Base-by-base conservation (phyloP, 352 stramenopile genomes). In the Phytophthora pinifolia region DNA sequence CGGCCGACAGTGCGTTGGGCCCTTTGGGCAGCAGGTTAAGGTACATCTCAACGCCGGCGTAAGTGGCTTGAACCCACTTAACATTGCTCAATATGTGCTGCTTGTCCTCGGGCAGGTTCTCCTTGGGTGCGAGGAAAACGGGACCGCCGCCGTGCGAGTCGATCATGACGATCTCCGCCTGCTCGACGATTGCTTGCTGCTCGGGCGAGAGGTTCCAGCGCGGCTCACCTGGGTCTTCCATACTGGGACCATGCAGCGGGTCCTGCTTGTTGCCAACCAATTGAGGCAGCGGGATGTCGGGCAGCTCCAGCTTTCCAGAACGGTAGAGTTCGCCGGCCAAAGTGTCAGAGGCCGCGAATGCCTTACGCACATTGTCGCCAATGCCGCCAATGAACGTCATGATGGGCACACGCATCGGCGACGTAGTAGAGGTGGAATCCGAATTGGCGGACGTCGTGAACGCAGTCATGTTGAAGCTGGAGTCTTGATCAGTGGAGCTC, bases 31-130 rank as follows among this genome's bases (percentile, higher is more conserved):
- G 35, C 29, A 66, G 18, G 42, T 62, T 47, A 14, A 74, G 51
- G 27, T 74, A 68, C 41, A 52, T 55, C 20, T 79, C 70, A 6
- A 79, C 66, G 8, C 70, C 70, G 10, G 70, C 70, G 44, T 72
- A 79, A 3, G 66, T 79, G 38, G 57, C 62, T 42, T 79, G 70
- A 39, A 79, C 56, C 70, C 70, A 79, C 46, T 72, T 59, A 34
- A 79, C 36, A 6, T 70, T 65, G 42, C 35, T 36, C 14, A 75
- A 29, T 25, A 75, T 47, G 22, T 69, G 47, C 25, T 59, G 57
- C 33, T 72, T 71, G 58, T 72, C 62, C 34, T 56, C 35, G 8
- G 61, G 58, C 13, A 75, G 53, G 49, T 70, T 70, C 14, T 63
- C 47, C n/a, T 72, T 65, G 27, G 65, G 65, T 9, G 39, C 54